These are phyloP conservation scores for Phytophthora syringae DNA, from an alignment of 352 stramenopile species.

Conservation along the genomic window DNA sequence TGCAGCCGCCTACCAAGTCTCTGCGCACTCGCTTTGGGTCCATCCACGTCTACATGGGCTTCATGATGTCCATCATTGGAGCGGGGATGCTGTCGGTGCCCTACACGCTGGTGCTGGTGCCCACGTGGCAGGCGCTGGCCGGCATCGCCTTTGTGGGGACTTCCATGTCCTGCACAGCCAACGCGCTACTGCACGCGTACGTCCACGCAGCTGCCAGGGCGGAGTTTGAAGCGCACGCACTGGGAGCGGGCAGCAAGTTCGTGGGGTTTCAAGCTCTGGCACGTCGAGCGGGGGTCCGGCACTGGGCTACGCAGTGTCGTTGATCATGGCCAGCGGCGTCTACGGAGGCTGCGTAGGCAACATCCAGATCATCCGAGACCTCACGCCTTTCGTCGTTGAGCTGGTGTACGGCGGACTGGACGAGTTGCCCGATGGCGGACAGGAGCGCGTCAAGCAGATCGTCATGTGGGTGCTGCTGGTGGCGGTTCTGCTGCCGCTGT, in stretches of 20 bases:
- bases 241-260: slow-evolving; percentile 51
- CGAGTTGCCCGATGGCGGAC: slow-evolving; percentile 12
- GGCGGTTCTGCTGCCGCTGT: slow-evolving; percentile 59
- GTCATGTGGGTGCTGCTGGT: slow-evolving; percentile 51
- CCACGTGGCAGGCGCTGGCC: slow-evolving; percentile 42
- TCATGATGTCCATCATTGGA: slow-evolving; percentile 84
- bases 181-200: slow-evolving; percentile 58
- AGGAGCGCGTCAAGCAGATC: slow-evolving; percentile 30
- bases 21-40: slow-evolving; percentile 1
- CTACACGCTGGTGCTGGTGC: slow-evolving; percentile 66
- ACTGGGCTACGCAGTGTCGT: slow-evolving; percentile 58
- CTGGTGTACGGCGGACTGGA: slow-evolving; percentile 28
- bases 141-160: slow-evolving; percentile 49
- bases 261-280: slow-evolving; percentile 38
- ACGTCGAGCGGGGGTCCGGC: slow-evolving; percentile 24
- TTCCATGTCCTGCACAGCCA: slow-evolving; percentile 57
- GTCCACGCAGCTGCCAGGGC: slow-evolving; percentile 55
- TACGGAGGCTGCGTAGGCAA: slow-evolving; percentile 71
- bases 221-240: slow-evolving; percentile 61
- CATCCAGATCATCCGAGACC: slow-evolving; percentile 68
- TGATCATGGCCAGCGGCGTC: slow-evolving; percentile 62
- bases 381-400: slow-evolving; percentile 58
- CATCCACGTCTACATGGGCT: slow-evolving; percentile 67
- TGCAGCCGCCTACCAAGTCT: slow-evolving; percentile 6
- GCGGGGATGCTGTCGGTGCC: slow-evolving; percentile 73